A percentile compares a stretch with the other conserved stretches of the same genome.
phyloP scores from a whole-genome alignment of 257 asterid species.

The Orobanche coerulescens region DNA sequence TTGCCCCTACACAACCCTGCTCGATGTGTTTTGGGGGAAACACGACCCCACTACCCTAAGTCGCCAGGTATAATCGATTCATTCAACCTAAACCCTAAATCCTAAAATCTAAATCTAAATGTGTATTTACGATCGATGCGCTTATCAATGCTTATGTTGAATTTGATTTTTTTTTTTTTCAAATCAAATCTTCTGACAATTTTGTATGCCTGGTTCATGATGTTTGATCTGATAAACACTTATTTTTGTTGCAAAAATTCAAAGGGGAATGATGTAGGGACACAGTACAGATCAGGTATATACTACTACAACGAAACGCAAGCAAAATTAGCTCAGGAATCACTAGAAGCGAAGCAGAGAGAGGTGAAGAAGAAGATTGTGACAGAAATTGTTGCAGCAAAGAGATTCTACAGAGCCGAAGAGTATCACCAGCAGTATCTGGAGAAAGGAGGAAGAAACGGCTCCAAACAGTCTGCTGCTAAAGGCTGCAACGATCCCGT shows the following conservation, averaged over 20 bases:
- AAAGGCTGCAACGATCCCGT: constrained; percentile 81
- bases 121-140: too few relatives aligned
- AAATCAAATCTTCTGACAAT: neutral
- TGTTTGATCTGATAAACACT: too few relatives aligned
- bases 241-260: neutral
- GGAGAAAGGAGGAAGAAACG: constrained; percentile 64
- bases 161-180: neutral
- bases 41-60: constrained; percentile 73
- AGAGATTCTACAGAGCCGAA: constrained; percentile 67
- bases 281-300: constrained; percentile 76
- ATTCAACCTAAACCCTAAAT: too few relatives aligned
- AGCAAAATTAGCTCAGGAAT: constrained; percentile 48
- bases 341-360: constrained; percentile 53
- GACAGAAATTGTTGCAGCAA: constrained; percentile 66
- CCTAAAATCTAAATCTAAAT: too few relatives aligned
- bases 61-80: constrained; percentile 66
- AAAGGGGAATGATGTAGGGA: constrained; percentile 67
- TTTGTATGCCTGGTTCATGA: neutral
- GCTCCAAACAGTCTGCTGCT: constrained; percentile 60
- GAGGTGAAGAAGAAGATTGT: constrained; percentile 38
- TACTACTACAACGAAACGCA: constrained; percentile 54
- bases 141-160: too few relatives aligned
- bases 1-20: constrained; percentile 49
- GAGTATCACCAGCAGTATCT: constrained; percentile 87
- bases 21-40: constrained; percentile 63